phyloP scores from a whole-genome alignment of 306 rosid species.

The Phaseolus lunatus region DNA sequence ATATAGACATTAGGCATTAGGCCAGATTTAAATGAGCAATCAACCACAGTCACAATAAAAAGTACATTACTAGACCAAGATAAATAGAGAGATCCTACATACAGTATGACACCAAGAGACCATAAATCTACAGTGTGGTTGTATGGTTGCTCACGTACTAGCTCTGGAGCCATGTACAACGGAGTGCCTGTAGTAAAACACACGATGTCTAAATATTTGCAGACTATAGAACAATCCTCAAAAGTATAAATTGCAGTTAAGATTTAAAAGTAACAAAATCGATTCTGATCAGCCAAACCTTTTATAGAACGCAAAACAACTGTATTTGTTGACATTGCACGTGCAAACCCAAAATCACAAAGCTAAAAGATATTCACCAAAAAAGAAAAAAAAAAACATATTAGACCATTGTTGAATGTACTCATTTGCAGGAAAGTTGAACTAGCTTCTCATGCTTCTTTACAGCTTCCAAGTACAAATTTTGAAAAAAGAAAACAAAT shows the following conservation, averaged over 20 bases:
- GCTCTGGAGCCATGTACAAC: slow-evolving; percentile 98
- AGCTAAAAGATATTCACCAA: slow-evolving; percentile 62
- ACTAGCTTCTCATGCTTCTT: neutral
- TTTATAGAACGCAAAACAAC: slow-evolving; percentile 96
- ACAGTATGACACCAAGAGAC: slow-evolving; percentile 99
- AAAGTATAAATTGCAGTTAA: slow-evolving; percentile 11
- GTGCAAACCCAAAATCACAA: slow-evolving; percentile 99
- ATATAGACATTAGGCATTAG: slow-evolving; percentile 23
- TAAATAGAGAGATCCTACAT: slow-evolving; percentile 49
- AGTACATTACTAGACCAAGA: slow-evolving; percentile 36
- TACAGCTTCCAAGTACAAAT: neutral
- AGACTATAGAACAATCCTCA: slow-evolving; percentile 18
- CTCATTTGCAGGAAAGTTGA: slow-evolving; percentile 18
- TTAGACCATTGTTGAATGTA: slow-evolving; percentile 27
- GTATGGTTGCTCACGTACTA: slow-evolving; percentile 96
- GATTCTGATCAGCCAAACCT: slow-evolving; percentile 63
- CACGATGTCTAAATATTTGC: neutral
- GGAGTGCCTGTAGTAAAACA: slow-evolving; percentile 83
- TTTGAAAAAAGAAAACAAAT: neutral
- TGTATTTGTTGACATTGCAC: slow-evolving; percentile 98
- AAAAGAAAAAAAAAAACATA: neutral
- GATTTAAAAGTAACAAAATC: slow-evolving; percentile 20
- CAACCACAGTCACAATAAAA: slow-evolving; percentile 24
- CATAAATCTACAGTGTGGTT: slow-evolving; percentile 96
- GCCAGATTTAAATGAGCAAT: slow-evolving; percentile 31